Evolutionary conservation across 371 early-diverging fungal species (phyloP).

Genomic region (Massospora cicadina): DNA sequence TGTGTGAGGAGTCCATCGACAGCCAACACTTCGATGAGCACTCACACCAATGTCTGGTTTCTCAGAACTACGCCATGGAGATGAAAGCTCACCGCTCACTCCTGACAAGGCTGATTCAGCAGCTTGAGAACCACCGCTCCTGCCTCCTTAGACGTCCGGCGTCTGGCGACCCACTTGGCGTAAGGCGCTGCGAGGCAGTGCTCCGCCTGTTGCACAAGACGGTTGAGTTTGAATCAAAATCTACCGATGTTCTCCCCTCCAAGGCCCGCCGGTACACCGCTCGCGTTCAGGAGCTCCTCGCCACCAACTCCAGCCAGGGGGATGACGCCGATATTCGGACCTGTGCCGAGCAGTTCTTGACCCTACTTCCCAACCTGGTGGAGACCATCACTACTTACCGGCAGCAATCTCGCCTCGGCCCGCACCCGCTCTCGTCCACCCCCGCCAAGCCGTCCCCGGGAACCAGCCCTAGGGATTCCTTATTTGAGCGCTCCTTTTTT

Average conservation of each 20-base stretch:
- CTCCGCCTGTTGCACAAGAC: neutral
- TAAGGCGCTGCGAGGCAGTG: slow-evolving; percentile 1
- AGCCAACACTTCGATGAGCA: slow-evolving; percentile 33
- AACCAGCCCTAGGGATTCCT: slow-evolving; percentile 8
- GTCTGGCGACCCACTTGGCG: neutral
- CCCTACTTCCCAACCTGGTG: neutral
- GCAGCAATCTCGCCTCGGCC: neutral
- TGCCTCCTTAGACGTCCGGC: neutral
- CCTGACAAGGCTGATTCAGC: neutral
- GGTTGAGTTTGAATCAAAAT: neutral
- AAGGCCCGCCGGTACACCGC: neutral
- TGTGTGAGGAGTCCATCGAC: slow-evolving; percentile 42
- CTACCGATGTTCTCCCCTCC: neutral
- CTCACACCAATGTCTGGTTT: slow-evolving; percentile 32
- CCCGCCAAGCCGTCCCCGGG: neutral
- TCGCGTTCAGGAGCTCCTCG: neutral
- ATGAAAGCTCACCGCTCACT: neutral
- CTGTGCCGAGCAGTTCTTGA: neutral
- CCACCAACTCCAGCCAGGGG: neutral
- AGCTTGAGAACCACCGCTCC: neutral
- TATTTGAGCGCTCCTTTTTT: slow-evolving; percentile 8
- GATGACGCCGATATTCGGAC: neutral
- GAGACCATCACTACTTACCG: slow-evolving; percentile 5
- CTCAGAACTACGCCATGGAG: slow-evolving; percentile 18
- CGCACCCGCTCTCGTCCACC: neutral